Base-by-base conservation (phyloP, 208 protist species). In the Trypanosoma grayi region DNA sequence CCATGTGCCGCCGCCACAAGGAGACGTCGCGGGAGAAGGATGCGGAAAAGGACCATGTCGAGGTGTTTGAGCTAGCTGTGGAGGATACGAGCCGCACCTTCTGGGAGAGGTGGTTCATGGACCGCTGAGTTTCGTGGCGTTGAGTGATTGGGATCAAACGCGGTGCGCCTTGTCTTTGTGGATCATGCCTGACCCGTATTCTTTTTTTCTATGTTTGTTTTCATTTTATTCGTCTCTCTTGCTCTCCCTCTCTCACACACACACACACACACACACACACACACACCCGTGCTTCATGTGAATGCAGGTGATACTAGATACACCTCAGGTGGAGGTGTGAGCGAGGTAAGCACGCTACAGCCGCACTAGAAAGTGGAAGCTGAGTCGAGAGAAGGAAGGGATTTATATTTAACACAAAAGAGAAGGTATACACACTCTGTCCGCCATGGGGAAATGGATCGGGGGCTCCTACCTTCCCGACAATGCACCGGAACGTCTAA, bases 31-130 rank as follows among this genome's bases (percentile, higher is more conserved):
- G 52, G 28, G 87, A 94, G 70, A 74, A 63, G 37, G 85, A 82
- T 22, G 75, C 72, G 18, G 67, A 77, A 50, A 60, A 75, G 34
- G 74, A 66, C 16, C 87, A 94, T 48, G 56, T 70, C 20, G 87
- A 94, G 60, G 75, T 79, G 31, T 87, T 92, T 60, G 82, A 94
- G 61, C 63, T 94, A 13, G 87, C 87, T 1, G 70, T 85, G 9
- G 76, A 85, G 37, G 66, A 81, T 41, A 72, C 46, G 30, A 77
- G 82, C 25, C 58, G 76, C 13, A 72, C 66, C 5, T 83, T 81
- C 55, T 88, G 69, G 68, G 87, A 93, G 52, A 66, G 60, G 28
- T 89, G 69, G 65, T 94, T 91, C 47, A 43, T 94, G 59, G 83
- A 94, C 51, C 70, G 83, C 8, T 94, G 51, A 63, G 6, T 39